Base-by-base conservation (phyloP, 2,329 filamentous ascomycete genomes). In the Talaromyces sp. region DNA sequence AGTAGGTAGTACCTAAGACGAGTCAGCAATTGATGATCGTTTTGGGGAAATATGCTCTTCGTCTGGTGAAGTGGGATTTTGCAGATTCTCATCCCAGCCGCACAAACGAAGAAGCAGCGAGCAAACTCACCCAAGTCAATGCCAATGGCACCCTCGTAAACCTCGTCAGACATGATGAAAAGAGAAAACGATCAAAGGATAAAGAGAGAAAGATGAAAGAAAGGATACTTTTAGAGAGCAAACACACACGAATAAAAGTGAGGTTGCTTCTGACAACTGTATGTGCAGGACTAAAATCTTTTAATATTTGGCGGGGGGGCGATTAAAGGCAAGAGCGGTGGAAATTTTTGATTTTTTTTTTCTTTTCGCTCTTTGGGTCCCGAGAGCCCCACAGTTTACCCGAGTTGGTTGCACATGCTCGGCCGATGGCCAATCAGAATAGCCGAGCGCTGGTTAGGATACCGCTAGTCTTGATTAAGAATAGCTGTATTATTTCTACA, bases 131-230 rank as follows among this genome's bases (percentile, higher is more conserved):
- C 95, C 85, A 99, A 88, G 90, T 99, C 95, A 86, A 99, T 99
- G 89, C 95, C 95, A 86, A 98, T 92, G 89, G 95, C 95, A 91
- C 95, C 95, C 82, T 99, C 95, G 83, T 98, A 99, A 77, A 96
- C 89, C 89, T 97, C 94, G 83, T 97, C 93, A 82, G 92, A 89
- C 94, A 97, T 97, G 80, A 68, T 74, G 63, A 59, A 63, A 47
- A 53, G 49, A 25, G 70, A 68, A 76, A 74, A 74, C 65, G 64
- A 58, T 51, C 58, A 65, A 62, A 56, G 56, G 63, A 65, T 58
- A 61, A 64, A 63, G 49, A 54, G 61, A 29, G 40, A 29, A 34
- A 56, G 31, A 61, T 60, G 45, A 67, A 59, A 66, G 60, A 47
- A 64, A 61, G 61, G 61, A 47, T 34, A 56, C 53, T 63, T 63